Percentiles rank a stretch among this genome's conserved stretches.
These are phyloP conservation scores for Brettanomyces naardenensis DNA, from an alignment of 805 yeast species.

Conservation along the genomic window DNA sequence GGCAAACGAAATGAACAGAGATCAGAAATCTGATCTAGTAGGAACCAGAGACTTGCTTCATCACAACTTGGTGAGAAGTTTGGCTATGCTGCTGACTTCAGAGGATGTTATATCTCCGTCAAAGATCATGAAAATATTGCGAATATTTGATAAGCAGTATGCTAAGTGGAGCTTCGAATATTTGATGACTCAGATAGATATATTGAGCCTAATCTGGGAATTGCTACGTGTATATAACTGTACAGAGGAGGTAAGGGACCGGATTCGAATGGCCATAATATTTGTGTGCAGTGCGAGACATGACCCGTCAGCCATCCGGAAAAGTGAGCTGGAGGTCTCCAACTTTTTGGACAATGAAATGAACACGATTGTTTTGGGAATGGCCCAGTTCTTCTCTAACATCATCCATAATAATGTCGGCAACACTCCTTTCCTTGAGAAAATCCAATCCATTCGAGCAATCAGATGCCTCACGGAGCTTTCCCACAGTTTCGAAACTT, in stretches of 20 bases:
- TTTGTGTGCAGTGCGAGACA: constrained; percentile 16
- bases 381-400: constrained; percentile 74
- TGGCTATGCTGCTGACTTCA: constrained; percentile 51
- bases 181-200: constrained; percentile 19
- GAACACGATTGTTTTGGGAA: constrained; percentile 58
- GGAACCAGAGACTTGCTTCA: constrained; percentile 11
- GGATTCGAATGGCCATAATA: constrained; percentile 35
- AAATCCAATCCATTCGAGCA: constrained; percentile 64
- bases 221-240: constrained; percentile 33
- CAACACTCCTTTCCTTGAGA: constrained; percentile 62
- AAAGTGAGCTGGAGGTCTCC: constrained; percentile 23
- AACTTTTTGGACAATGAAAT: constrained; percentile 32
- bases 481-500: constrained; percentile 36
- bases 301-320: constrained; percentile 7
- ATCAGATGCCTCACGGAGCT: constrained; percentile 56
- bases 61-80: constrained; percentile 40
- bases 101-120: constrained; percentile 38
- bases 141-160: constrained; percentile 42
- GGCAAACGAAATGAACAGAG: constrained; percentile 40
- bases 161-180: constrained; percentile 28
- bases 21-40: constrained; percentile 38
- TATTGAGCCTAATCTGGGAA: constrained; percentile 31
- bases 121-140: constrained; percentile 44
- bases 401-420: constrained; percentile 70
- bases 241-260: constrained; percentile 18